Conservation (phyloP, 805 yeast species). For the Danielia oregonensis region DNA sequence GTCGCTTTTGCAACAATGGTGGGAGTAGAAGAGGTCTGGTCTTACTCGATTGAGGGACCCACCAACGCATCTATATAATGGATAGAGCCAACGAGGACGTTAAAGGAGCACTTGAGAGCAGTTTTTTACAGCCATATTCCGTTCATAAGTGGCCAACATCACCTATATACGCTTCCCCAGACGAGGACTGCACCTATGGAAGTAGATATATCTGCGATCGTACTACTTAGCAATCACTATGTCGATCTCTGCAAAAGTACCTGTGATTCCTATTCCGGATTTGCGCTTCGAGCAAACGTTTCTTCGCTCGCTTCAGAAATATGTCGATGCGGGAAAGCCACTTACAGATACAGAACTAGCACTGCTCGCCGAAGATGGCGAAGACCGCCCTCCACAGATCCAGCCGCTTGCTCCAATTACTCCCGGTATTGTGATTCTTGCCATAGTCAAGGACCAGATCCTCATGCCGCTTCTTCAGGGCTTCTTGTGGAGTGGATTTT, state of each 20-base stretch:
- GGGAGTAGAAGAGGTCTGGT: too few species aligned
- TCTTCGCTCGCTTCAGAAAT: slow-evolving; percentile 26
- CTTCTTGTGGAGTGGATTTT: slow-evolving; percentile 39
- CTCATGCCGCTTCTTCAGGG: slow-evolving; percentile 56
- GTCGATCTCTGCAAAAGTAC: neutral
- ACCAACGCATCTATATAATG: too few species aligned
- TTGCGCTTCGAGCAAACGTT: slow-evolving; percentile 65
- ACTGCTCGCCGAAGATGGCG: neutral
- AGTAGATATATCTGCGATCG: neutral
- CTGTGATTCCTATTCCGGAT: slow-evolving; percentile 48
- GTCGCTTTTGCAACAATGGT: too few species aligned
- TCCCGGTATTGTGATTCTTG: slow-evolving; percentile 43
- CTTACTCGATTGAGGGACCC: too few species aligned
- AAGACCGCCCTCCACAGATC: slow-evolving; percentile 11
- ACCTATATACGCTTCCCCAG: too few species aligned
- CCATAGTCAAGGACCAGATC: slow-evolving; percentile 48
- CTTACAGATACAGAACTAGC: slow-evolving; percentile 19
- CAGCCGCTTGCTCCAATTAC: slow-evolving; percentile 38
- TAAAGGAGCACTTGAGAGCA: too few species aligned
- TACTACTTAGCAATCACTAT: neutral
- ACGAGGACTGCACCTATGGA: neutral
- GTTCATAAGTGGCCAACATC: too few species aligned
- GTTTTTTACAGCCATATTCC: too few species aligned
- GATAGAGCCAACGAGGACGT: too few species aligned
- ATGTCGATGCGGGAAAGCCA: slow-evolving; percentile 21